Evolutionary conservation across 23 red algal species (phyloP), one percentile per base, ranked within the genome.

Genomic region (Gracilaria domingensis): DNA sequence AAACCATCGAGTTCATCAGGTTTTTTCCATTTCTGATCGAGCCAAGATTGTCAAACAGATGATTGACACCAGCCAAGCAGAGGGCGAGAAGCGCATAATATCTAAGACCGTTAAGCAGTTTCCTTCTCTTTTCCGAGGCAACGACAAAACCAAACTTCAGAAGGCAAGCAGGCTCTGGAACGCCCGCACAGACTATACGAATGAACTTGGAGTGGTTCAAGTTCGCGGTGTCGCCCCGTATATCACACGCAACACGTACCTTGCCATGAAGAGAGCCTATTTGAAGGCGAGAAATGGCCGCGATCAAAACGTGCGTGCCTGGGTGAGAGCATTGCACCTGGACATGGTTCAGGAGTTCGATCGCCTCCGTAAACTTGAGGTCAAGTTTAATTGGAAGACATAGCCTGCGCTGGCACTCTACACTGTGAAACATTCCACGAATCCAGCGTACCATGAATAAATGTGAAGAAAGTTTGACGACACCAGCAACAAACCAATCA

Each of bases 281-380:
- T 17, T 87, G 23, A 87, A 87, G 64, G 83, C 64, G 12, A 48
- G 45, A n/a, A n/a, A n/a, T n/a, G n/a, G n/a, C 23, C 60, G 83
- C 29, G 83, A 64, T 0, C 0, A 1, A 30, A 87, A 74, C 11
- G 18, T 21, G 0, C 17, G 36, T 16, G 17, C 0, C 4, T 87
- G 64, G 83, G 83, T 87, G 7, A 23, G 74, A 58, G 66, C 51
- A 23, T 37, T 87, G 4, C 83, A 87, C 11, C 23, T 12, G 6
- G 83, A 87, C 69, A 38, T 87, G 48, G 21, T 38, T 4, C 14
- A 16, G 6, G 49, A 87, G 58, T 87, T 87, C 29, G 83, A 74
- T 35, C 62, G 59, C 42, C 50, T 87, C 12, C 62, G 83, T 14
- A 44, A 56, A 30, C 21, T 87, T 29, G 61, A 64, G 8, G 83